Conservation (phyloP, 139 green algal genomes). For the Auxenochlorella pyrenoidosa region DNA sequence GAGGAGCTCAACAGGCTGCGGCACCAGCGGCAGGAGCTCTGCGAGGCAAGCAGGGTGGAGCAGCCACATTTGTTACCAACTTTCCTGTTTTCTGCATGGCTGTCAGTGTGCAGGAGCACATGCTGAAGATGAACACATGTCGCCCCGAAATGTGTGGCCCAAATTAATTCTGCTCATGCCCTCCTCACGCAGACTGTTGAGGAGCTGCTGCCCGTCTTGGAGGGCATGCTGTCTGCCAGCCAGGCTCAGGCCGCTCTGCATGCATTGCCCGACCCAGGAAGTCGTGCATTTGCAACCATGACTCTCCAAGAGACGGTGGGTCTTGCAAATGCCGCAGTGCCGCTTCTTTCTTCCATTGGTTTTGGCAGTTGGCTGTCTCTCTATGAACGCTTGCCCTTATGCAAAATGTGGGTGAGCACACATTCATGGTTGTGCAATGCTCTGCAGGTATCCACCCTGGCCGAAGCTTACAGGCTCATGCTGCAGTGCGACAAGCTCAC, state of each 20-base stretch:
- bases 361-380: too few relatives aligned
- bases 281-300: background rate
- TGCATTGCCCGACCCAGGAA: too few relatives aligned
- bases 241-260: background rate
- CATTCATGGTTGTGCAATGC: too few relatives aligned
- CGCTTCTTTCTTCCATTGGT: too few relatives aligned
- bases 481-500: slow-evolving; percentile 1
- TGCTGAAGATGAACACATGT: too few relatives aligned
- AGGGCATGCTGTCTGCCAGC: background rate
- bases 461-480: background rate
- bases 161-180: background rate
- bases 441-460: background rate
- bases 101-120: too few relatives aligned
- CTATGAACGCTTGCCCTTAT: too few relatives aligned
- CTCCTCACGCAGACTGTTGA: background rate
- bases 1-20: slow-evolving; percentile 1
- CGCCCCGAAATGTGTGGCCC: background rate
- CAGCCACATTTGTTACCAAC: too few relatives aligned
- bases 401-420: too few relatives aligned
- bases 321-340: too few relatives aligned
- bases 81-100: too few relatives aligned
- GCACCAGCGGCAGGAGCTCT: background rate
- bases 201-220: background rate
- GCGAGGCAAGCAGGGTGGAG: background rate
- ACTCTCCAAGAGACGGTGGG: too few relatives aligned